Evolutionary conservation across 345 rosid genomes (phyloP).

Genomic region (Iberis pinnata): DNA sequence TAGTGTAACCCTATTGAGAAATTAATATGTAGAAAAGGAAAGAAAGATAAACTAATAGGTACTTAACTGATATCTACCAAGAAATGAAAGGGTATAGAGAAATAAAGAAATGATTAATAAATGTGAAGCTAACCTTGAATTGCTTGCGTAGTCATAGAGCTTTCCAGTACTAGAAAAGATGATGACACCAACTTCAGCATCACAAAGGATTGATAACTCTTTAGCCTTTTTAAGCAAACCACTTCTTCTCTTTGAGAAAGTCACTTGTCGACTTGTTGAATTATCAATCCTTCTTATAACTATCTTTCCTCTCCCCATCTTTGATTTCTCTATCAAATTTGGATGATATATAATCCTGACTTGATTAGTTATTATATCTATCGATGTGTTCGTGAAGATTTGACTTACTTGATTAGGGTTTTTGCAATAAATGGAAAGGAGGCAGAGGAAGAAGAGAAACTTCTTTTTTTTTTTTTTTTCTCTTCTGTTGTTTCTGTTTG

Average conservation of each 20-base stretch:
- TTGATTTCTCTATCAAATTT: too few relatives aligned
- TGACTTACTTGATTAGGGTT: conserved; percentile 32
- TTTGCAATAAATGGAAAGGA: conserved; percentile 16
- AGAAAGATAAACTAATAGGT: too few relatives aligned
- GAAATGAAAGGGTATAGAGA: neutral
- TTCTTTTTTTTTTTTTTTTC: conserved; percentile 10
- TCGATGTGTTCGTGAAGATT: too few relatives aligned
- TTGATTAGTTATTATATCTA: too few relatives aligned
- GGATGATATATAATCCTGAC: neutral
- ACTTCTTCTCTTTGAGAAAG: too few relatives aligned
- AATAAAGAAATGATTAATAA: neutral
- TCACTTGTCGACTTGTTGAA: conserved; percentile 33
- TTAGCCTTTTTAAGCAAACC: too few relatives aligned
- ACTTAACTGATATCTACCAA: neutral
- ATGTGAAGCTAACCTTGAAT: conserved; percentile 28
- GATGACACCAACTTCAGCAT: conserved; percentile 37
- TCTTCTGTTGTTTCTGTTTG: conserved; percentile 17
- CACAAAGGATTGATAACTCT: too few relatives aligned
- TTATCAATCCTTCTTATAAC: conserved; percentile 33
- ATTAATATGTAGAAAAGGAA: neutral
- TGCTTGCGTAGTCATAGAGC: conserved; percentile 34
- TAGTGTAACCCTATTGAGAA: conserved; percentile 2
- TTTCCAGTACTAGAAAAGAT: conserved; percentile 34
- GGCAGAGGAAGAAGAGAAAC: conserved; percentile 25
- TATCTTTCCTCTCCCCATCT: conserved; percentile 34